A percentile compares a stretch with the other conserved stretches of the same genome.
Evolutionary conservation across 129 eudicot species (phyloP).

Genomic region (Arctium lappa): DNA sequence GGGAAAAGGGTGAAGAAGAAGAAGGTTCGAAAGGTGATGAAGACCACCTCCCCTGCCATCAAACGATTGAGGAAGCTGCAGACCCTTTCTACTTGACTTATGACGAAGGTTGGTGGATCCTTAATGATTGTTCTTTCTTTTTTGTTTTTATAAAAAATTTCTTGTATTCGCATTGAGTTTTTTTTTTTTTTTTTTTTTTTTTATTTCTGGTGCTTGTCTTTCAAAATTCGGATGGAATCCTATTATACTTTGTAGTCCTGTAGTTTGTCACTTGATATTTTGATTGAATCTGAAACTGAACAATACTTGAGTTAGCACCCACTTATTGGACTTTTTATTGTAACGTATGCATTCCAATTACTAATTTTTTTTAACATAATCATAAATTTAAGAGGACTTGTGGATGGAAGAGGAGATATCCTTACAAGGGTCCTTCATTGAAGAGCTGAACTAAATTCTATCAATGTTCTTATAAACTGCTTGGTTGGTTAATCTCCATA

Average conservation of each 20-base stretch:
- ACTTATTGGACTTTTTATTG: background rate
- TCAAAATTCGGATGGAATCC: slow-evolving; percentile 17
- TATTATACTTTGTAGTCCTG: slow-evolving; percentile 21
- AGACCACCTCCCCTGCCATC: slow-evolving; percentile 48
- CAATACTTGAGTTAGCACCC: background rate
- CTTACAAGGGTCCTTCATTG: background rate
- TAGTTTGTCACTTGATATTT: slow-evolving; percentile 26
- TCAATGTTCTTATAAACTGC: background rate
- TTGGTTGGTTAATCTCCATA: background rate
- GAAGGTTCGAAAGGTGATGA: slow-evolving; percentile 55
- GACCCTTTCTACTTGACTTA: slow-evolving; percentile 31
- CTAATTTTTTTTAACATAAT: background rate
- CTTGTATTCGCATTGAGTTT: background rate
- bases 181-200: background rate
- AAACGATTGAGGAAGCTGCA: slow-evolving; percentile 55
- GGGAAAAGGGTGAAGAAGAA: slow-evolving; percentile 56
- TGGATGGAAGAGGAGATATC: background rate
- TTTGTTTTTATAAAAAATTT: background rate
- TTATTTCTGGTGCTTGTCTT: slow-evolving; percentile 22
- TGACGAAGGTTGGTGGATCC: slow-evolving; percentile 29
- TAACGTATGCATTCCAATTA: slow-evolving; percentile 4
- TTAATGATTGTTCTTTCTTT: slow-evolving; percentile 3
- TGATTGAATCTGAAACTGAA: slow-evolving; percentile 20
- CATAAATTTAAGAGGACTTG: background rate
- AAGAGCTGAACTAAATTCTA: background rate